A percentile compares a stretch with the other conserved stretches of the same genome.
Conservation (phyloP, 2,329 filamentous ascomycete species). For the Phyllosticta citrichinensis region DNA sequence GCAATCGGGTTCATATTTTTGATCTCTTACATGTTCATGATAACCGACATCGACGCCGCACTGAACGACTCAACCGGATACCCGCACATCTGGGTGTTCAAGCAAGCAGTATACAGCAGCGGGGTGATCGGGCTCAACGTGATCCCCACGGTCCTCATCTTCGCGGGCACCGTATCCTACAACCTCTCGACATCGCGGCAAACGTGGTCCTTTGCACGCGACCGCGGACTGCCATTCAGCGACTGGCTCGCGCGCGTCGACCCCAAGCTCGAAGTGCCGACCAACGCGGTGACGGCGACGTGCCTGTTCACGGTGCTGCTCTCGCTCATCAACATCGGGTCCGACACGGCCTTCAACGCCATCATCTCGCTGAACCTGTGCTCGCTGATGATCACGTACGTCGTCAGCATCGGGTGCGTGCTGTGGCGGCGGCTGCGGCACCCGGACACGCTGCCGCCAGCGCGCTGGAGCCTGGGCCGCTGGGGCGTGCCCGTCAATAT, state of each 20-base stretch:
- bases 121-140: conserved; percentile 11
- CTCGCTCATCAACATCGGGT: conserved; percentile 38
- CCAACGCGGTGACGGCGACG: conserved; percentile 11
- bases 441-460: conserved; percentile 7
- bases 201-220: conserved; percentile 15
- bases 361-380: conserved; percentile 9
- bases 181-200: conserved; percentile 13
- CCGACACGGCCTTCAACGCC: conserved; percentile 32
- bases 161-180: conserved; percentile 11
- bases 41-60: conserved; percentile 9
- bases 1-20: conserved; percentile 12
- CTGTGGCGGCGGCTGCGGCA: conserved; percentile 6
- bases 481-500: conserved; percentile 12
- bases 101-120: conserved; percentile 8
- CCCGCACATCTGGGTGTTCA: conserved; percentile 7
- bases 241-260: conserved; percentile 12
- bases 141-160: conserved; percentile 12
- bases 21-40: conserved; percentile 14
- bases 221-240: conserved; percentile 13
- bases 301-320: conserved; percentile 23
- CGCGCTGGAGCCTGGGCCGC: conserved; percentile 10
- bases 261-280: conserved; percentile 9
- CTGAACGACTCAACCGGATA: conserved; percentile 2
- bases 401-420: conserved; percentile 10
- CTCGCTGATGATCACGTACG: conserved; percentile 11